A percentile compares a stretch with the other conserved stretches of the same genome.
phyloP scores from a whole-genome alignment of 306 rosid genomes.

The Dalbergia cultrata region DNA sequence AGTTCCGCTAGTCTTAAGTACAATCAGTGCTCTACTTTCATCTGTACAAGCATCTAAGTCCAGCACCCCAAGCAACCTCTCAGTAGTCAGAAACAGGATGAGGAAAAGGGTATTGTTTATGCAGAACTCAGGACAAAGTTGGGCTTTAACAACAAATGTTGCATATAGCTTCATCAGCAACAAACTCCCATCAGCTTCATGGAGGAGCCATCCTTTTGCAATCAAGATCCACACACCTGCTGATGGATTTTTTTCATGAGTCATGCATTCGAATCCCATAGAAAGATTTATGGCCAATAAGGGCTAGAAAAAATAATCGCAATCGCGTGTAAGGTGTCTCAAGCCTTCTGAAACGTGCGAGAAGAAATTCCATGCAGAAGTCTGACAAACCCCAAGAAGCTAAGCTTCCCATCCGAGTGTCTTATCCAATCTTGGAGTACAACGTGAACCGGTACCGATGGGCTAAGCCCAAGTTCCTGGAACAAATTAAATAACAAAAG shows the following conservation, averaged over 20 bases:
- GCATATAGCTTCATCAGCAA: conserved; percentile 44
- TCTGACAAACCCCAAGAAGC: conserved; percentile 86
- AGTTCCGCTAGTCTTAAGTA: conserved; percentile 57
- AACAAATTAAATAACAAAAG: conserved; percentile 38
- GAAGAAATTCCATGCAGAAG: conserved; percentile 80
- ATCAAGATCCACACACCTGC: conserved; percentile 42
- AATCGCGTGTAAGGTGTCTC: conserved; percentile 40
- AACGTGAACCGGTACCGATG: conserved; percentile 84
- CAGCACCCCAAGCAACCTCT: conserved; percentile 53
- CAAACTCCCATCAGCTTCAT: conserved; percentile 44
- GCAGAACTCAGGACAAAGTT: conserved; percentile 23
- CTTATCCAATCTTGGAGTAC: conserved; percentile 94
- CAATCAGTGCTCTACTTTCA: conserved; percentile 59
- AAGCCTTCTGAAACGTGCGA: conserved; percentile 72
- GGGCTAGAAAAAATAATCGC: conserved; percentile 35
- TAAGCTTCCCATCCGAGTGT: conserved; percentile 89
- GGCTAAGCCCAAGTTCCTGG: conserved; percentile 88
- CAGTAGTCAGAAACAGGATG: conserved; percentile 15
- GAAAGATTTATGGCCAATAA: conserved; percentile 43
- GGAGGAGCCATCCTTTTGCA: conserved; percentile 44
- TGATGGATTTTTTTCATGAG: conserved; percentile 44
- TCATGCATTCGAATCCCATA: conserved; percentile 41
- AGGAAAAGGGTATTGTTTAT: conserved; percentile 31
- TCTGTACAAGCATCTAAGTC: conserved; percentile 69
- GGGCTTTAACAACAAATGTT: conserved; percentile 42